A percentile compares a stretch with the other conserved stretches of the same genome.
Conservation (phyloP, 257 asterid genomes). For the Leptodermis oblonga region DNA sequence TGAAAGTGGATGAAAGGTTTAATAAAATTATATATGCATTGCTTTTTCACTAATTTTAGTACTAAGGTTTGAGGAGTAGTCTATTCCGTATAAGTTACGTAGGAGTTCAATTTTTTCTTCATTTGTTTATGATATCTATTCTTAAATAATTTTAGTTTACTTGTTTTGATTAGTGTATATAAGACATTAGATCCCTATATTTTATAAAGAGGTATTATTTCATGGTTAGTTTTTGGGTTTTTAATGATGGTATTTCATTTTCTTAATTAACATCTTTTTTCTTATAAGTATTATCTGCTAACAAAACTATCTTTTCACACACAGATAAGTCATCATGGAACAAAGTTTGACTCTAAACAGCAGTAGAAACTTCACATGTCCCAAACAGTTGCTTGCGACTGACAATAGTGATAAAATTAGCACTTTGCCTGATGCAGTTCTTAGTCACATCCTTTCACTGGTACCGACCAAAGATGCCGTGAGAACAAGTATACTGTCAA, state of each 20-base stretch:
- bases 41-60: background rate
- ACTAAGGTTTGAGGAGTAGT: background rate
- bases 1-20: background rate
- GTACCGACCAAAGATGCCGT: background rate
- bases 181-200: background rate
- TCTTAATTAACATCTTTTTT: background rate
- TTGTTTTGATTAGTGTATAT: too few relatives aligned
- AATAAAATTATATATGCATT: background rate
- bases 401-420: background rate
- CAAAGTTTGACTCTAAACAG: background rate
- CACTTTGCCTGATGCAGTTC: constrained; percentile 2
- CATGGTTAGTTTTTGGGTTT: background rate
- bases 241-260: background rate
- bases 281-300: background rate
- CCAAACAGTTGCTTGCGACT: background rate
- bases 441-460: background rate
- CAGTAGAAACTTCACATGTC: background rate
- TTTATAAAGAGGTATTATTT: background rate
- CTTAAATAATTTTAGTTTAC: background rate
- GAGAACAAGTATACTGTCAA: background rate
- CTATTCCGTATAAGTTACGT: background rate
- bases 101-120: background rate
- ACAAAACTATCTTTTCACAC: background rate
- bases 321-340: background rate
- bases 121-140: background rate